Evolutionary conservation across 1,284 basidiomycete species (phyloP).

Genomic region (Calocybe gambosa): DNA sequence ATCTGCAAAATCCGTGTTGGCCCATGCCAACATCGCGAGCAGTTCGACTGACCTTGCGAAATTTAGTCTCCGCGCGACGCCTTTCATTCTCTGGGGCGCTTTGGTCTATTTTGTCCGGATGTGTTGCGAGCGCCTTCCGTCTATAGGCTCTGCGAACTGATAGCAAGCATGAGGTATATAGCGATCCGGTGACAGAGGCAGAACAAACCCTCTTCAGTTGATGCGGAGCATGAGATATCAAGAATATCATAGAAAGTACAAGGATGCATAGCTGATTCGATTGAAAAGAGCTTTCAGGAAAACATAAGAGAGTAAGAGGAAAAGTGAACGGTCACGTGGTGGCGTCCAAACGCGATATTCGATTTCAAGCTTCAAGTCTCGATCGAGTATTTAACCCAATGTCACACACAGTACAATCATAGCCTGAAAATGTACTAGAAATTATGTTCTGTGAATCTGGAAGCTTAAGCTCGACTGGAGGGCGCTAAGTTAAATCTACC

Average conservation of each 20-base stretch:
- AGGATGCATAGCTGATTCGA: conserved; percentile 17
- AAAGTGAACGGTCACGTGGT: conserved; percentile 14
- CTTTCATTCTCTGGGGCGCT: conserved; percentile 40
- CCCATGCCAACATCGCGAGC: background rate
- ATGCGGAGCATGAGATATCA: conserved; percentile 27
- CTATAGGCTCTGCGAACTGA: conserved; percentile 60
- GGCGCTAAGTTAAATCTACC: too few relatives aligned
- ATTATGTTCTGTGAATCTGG: too few relatives aligned
- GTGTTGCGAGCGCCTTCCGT: conserved; percentile 54
- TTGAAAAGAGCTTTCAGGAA: conserved; percentile 12
- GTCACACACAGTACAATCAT: too few relatives aligned
- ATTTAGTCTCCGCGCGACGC: conserved; percentile 44
- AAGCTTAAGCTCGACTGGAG: too few relatives aligned
- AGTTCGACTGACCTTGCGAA: conserved; percentile 34
- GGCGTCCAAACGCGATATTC: too few relatives aligned
- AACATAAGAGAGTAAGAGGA: too few relatives aligned
- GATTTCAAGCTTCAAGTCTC: too few relatives aligned
- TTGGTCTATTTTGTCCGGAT: conserved; percentile 58
- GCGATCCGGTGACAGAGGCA: background rate
- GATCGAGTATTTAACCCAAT: too few relatives aligned
- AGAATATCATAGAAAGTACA: conserved; percentile 32
- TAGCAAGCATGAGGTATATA: background rate
- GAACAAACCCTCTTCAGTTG: conserved; percentile 31
- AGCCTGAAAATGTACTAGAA: too few relatives aligned
- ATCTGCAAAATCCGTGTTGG: conserved; percentile 29